Evolutionary conservation across 2,329 filamentous ascomycete species (phyloP).

Genomic region (Podosphaera fusca): DNA sequence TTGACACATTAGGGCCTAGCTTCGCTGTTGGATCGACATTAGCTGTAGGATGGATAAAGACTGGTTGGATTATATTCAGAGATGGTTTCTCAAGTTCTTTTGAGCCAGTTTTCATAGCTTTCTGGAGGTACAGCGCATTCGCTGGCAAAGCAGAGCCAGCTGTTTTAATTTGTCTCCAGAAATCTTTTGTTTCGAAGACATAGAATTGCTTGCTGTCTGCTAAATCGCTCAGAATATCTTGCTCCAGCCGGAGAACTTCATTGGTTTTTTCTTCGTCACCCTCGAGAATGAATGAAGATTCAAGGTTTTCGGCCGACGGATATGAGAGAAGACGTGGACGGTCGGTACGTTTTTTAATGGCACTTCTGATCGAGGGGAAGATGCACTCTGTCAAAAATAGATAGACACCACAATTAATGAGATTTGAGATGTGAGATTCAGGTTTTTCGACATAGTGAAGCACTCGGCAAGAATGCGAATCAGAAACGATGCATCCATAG

Average conservation of each 20-base stretch:
- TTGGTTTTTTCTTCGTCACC: conserved; percentile 54
- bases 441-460: conserved; percentile 99
- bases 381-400: conserved; percentile 89
- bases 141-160: conserved; percentile 91
- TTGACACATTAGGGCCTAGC: conserved; percentile 87
- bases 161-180: conserved; percentile 99
- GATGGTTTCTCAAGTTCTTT: conserved; percentile 65
- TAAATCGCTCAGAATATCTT: conserved; percentile 87
- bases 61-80: conserved; percentile 70
- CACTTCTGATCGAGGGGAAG: conserved; percentile 82
- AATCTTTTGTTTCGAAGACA: conserved; percentile 95
- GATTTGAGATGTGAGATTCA: conserved; percentile 87
- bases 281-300: conserved; percentile 40
- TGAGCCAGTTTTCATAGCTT: conserved; percentile 66
- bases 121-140: conserved; percentile 87
- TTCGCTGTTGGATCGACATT: conserved; percentile 85
- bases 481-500: conserved; percentile 94
- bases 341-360: conserved; percentile 87
- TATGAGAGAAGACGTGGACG: conserved; percentile 84
- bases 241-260: conserved; percentile 81
- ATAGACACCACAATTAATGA: conserved; percentile 98
- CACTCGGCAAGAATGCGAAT: conserved; percentile 79
- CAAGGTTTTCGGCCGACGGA: conserved; percentile 83
- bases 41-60: conserved; percentile 86
- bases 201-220: conserved; percentile 96